These are phyloP conservation scores for Colletotrichum eremochloae DNA, from an alignment of 2,329 filamentous ascomycete species.

Conservation along the genomic window DNA sequence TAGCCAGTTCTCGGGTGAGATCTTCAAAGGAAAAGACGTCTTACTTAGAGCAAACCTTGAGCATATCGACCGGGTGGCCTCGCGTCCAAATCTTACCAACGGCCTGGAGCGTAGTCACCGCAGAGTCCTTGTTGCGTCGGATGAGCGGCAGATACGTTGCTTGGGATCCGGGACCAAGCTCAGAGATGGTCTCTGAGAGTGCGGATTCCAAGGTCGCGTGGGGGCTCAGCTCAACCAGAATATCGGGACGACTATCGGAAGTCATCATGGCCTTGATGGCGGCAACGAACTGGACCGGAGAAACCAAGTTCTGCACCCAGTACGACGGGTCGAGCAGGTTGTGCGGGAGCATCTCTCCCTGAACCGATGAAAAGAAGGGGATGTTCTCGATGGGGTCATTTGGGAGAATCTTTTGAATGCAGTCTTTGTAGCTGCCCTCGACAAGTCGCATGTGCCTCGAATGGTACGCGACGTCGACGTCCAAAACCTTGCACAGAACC, in stretches of 20 bases:
- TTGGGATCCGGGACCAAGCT: conserved; percentile 22
- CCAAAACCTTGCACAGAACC: conserved; percentile 53
- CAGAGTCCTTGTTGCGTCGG: conserved; percentile 45
- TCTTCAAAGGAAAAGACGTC: neutral
- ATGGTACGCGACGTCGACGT: conserved; percentile 59
- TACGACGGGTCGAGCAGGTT: conserved; percentile 48
- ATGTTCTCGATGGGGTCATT: conserved; percentile 14
- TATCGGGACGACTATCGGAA: conserved; percentile 48
- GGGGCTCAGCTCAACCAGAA: conserved; percentile 60
- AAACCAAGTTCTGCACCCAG: conserved; percentile 62
- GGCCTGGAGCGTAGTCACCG: conserved; percentile 48
- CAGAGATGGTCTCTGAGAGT: conserved; percentile 52
- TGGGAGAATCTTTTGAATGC: conserved; percentile 45
- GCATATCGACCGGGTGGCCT: conserved; percentile 52
- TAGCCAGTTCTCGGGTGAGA: neutral
- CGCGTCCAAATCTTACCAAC: conserved; percentile 55
- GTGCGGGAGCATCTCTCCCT: conserved; percentile 44
- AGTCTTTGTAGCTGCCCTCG: conserved; percentile 52
- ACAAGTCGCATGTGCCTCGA: conserved; percentile 59
- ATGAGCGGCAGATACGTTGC: conserved; percentile 48
- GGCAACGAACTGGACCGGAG: conserved; percentile 58
- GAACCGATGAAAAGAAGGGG: conserved; percentile 59
- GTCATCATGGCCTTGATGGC: conserved; percentile 55
- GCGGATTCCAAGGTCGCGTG: conserved; percentile 53
- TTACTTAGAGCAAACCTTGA: conserved; percentile 47